Evolutionary conservation across 352 stramenopile species (phyloP).

Genomic region (Phytopythium sindhum): DNA sequence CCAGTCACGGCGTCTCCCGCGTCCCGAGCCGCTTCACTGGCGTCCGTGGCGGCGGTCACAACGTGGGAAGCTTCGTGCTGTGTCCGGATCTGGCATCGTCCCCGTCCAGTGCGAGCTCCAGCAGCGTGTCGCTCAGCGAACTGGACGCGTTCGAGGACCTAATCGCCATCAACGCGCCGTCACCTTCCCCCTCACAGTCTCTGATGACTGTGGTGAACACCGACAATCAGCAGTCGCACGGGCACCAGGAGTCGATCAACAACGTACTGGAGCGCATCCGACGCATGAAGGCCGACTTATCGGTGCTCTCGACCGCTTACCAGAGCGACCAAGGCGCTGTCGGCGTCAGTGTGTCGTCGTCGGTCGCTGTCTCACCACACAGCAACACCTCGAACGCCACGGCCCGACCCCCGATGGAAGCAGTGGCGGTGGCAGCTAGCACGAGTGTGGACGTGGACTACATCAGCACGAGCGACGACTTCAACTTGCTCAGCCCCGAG

Average conservation of each 20-base stretch:
- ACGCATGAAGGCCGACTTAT: constrained; percentile 52
- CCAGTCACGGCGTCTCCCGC: not conserved
- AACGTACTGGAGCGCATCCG: constrained; percentile 50
- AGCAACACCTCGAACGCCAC: not conserved
- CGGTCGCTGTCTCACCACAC: not conserved
- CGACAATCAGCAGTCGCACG: constrained; percentile 15
- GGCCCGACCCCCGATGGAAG: not conserved
- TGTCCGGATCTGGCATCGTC: constrained; percentile 16
- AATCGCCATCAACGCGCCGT: constrained; percentile 5
- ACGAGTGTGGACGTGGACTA: constrained; percentile 41
- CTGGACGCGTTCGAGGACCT: constrained; percentile 52
- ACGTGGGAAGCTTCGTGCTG: not conserved
- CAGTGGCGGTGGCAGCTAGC: not conserved
- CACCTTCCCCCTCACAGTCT: not conserved
- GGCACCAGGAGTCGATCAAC: constrained; percentile 17
- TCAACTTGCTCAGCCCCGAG: constrained; percentile 51
- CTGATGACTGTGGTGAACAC: not conserved
- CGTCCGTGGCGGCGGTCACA: not conserved
- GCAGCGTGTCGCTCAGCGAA: constrained; percentile 56
- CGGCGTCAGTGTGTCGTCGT: not conserved
- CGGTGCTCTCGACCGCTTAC: constrained; percentile 20
- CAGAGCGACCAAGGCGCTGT: not conserved
- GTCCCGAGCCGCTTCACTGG: constrained; percentile 4
- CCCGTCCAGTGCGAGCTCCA: constrained; percentile 46
- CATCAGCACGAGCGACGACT: constrained; percentile 48